Base-by-base conservation (phyloP, 257 asterid genomes). In the Thymus quinquecostatus region DNA sequence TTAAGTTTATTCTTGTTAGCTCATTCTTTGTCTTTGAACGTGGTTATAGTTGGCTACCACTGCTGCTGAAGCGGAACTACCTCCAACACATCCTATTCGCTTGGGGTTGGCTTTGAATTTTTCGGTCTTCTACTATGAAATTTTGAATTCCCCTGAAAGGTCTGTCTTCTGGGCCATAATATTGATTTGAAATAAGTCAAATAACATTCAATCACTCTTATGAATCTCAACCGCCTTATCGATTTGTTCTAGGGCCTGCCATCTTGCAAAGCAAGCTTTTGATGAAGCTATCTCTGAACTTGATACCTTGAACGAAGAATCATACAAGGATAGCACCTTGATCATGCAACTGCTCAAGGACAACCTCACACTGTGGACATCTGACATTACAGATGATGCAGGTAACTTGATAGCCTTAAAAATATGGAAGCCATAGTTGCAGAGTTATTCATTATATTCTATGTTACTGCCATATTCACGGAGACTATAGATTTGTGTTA, bases 231-330 rank as follows among this genome's bases (percentile, higher is more conserved):
- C 28, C 63, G 49, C 58, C 40, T 55, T 34, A 44, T 41, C 61
- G 48, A 68, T 76, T 63, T 30, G 68, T 70, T 77, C 64, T 79
- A 88, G 98, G 88, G 98, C 98, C 58, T 92, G 98, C 80, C 96
- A 88, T 81, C 92, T 92, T 64, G 98, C 96, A 10, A 92, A 92
- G 79, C 96, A 88, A 81, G 98, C 98, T 66, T 89, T 92, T 85
- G 98, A 92, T 82, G 98, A 92, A 84, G 98, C 98, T 67, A 89
- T 89, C 74, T 86, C 96, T 0, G 97, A 92, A 78, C 89, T 92
- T 60, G 98, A 92, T 73, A 78, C 86, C 82, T 82, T 92, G 80
- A 88, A 76, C 14, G 98, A 92, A 83, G 98, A 92, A 66, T 92
- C 98, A 44, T 89, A 92, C 87, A 89, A 92, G 81, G 97, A 92